Evolutionary conservation across 768 basidiomycete genomes (phyloP).

Genomic region (Rhodotorula kratochvilovae): DNA sequence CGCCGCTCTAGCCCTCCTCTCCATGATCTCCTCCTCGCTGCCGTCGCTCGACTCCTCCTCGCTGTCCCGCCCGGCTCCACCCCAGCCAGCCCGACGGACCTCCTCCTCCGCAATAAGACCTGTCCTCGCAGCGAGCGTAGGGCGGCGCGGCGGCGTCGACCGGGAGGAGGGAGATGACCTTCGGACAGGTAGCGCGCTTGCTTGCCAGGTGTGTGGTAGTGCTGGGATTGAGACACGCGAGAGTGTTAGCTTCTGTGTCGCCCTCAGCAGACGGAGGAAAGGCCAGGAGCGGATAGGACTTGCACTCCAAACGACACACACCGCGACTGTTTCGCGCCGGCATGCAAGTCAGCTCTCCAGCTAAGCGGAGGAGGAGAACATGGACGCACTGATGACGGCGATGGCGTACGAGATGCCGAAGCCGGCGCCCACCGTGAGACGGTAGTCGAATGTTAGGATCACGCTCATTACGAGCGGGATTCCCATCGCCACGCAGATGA

Average conservation of each 20-base stretch:
- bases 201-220: not conserved
- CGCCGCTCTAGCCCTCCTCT: too few species aligned
- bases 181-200: not conserved
- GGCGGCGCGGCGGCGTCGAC: too few species aligned
- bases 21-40: too few species aligned
- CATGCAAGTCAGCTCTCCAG: not conserved
- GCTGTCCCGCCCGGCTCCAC: too few species aligned
- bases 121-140: too few species aligned
- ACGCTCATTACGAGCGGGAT: not conserved
- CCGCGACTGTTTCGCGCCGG: not conserved
- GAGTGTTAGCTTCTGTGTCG: not conserved
- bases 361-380: too few species aligned
- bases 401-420: not conserved
- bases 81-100: too few species aligned
- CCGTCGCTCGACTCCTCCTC: too few species aligned
- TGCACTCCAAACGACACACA: not conserved
- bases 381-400: not conserved
- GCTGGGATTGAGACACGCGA: not conserved
- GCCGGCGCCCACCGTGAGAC: not conserved
- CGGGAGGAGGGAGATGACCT: not conserved
- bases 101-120: too few species aligned
- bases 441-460: not conserved
- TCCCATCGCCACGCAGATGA: not conserved
- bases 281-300: not conserved
- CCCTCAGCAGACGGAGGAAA: too few species aligned